phyloP scores from a whole-genome alignment of 768 basidiomycete genomes.

The Lactarius indigo region DNA sequence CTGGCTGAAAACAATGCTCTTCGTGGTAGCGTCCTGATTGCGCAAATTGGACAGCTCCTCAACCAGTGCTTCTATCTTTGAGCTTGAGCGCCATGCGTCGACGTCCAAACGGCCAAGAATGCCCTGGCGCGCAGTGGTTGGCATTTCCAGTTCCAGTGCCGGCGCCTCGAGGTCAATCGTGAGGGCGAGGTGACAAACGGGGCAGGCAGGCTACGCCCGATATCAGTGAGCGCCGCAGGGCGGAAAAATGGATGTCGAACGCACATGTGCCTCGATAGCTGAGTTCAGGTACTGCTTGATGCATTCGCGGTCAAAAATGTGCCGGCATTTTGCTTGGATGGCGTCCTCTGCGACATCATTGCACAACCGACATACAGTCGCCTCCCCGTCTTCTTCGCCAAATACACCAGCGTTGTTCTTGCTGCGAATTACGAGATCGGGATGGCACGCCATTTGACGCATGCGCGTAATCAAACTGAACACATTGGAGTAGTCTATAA shows the following conservation, averaged over 20 bases:
- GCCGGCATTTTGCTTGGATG: slow-evolving; percentile 87
- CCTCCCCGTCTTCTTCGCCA: slow-evolving; percentile 59
- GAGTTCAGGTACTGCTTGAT: slow-evolving; percentile 89
- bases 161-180: slow-evolving; percentile 97
- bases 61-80: slow-evolving; percentile 94
- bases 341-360: slow-evolving; percentile 97
- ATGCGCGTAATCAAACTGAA: slow-evolving; percentile 92
- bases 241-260: neutral
- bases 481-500: slow-evolving; percentile 81
- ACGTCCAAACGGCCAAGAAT: slow-evolving; percentile 90
- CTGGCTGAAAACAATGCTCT: slow-evolving; percentile 96
- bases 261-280: slow-evolving; percentile 59
- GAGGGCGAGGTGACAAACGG: slow-evolving; percentile 87
- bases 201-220: slow-evolving; percentile 72
- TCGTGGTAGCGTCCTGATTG: slow-evolving; percentile 82
- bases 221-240: neutral
- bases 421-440: slow-evolving; percentile 88
- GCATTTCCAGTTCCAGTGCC: slow-evolving; percentile 78
- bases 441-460: slow-evolving; percentile 94
- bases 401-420: slow-evolving; percentile 72
- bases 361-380: slow-evolving; percentile 90
- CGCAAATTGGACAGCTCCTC: slow-evolving; percentile 90
- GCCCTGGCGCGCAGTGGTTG: slow-evolving; percentile 64
- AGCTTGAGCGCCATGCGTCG: slow-evolving; percentile 89
- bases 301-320: slow-evolving; percentile 95